Evolutionary conservation across 768 basidiomycete species (phyloP), one percentile per base, ranked within the genome.

Genomic region (Hysterangium stoloniferum): DNA sequence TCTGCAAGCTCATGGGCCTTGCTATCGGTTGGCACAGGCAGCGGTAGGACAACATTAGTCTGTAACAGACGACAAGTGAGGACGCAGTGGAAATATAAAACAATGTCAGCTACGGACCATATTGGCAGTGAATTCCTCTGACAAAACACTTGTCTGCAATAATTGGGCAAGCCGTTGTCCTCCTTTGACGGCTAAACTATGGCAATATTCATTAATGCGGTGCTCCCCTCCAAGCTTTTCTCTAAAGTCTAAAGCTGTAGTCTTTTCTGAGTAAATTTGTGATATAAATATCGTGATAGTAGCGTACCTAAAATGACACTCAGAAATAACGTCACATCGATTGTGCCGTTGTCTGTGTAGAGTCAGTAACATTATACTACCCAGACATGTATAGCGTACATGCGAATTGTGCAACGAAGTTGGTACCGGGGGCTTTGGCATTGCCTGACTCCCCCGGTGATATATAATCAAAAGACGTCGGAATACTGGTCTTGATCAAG

Each of bases 161-260:
- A 78, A 63, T 52, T 77, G 68, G 1, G 81, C 79, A 6, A 90
- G 67, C 8, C 61, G 59, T 53, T 69, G 72, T 0, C 85, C 88
- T 6, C 87, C 90, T 37, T 73, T 62, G 2, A 84, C 53, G 3
- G 87, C 90, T 5, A 90, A 71, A 7, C 69, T 58, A 62, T 81
- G 83, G 56, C 80, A 86, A 62, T 91, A 90, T 6, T 67, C 66
- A 56, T 76, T 78, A 52, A 93, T 92, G 38, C 70, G 72, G 22
- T 74, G 63, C 62, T 93, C 89, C 5, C 90, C 88, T 1, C 90
- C 89, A 2, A 90, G 64, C 68, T 76, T 76, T 52, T 73, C 59
- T 25, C 90, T 77, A 66, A 92, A 92, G 27, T 80, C 75, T 4
- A 90, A 62, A 0, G 88, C 89, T 81, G 45, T 19, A 19, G 29